phyloP scores from a whole-genome alignment of 2,329 filamentous ascomycete genomes.

The Aspergillus sp. region DNA sequence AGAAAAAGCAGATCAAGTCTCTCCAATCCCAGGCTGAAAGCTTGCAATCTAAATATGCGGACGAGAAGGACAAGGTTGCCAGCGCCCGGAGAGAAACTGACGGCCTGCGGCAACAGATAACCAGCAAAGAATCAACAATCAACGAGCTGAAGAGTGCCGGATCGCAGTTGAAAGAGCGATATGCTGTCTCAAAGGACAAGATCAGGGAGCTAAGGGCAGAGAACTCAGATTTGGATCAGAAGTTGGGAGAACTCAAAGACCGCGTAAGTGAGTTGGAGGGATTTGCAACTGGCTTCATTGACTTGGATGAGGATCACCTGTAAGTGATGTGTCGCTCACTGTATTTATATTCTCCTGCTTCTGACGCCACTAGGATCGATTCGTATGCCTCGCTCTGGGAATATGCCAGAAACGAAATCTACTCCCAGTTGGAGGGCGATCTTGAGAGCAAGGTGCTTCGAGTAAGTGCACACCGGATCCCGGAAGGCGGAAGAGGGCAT shows the following conservation, averaged over 20 bases:
- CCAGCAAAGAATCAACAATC: background rate
- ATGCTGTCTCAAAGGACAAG: background rate
- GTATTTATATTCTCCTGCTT: background rate
- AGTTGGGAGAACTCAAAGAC: background rate
- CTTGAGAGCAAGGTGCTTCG: conserved; percentile 1
- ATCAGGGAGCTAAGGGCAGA: background rate
- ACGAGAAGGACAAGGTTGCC: background rate
- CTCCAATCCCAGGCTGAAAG: background rate
- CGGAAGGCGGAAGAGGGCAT: background rate
- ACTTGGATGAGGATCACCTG: background rate
- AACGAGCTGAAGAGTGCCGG: background rate
- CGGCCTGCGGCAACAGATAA: background rate
- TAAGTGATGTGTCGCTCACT: background rate
- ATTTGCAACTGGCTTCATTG: background rate
- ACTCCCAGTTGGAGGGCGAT: background rate
- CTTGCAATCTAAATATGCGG: background rate
- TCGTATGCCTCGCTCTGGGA: background rate
- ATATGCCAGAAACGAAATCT: conserved; percentile 1
- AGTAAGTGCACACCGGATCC: background rate
- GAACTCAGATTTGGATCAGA: background rate
- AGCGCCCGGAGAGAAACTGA: background rate
- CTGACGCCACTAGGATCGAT: background rate
- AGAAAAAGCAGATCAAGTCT: background rate
- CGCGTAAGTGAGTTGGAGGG: background rate
- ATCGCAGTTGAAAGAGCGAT: background rate